Percentiles rank a stretch among this genome's conserved stretches.
Evolutionary conservation across 176 grass and related monocot genomes (phyloP).

Genomic region (Thinopyrum elongatum): DNA sequence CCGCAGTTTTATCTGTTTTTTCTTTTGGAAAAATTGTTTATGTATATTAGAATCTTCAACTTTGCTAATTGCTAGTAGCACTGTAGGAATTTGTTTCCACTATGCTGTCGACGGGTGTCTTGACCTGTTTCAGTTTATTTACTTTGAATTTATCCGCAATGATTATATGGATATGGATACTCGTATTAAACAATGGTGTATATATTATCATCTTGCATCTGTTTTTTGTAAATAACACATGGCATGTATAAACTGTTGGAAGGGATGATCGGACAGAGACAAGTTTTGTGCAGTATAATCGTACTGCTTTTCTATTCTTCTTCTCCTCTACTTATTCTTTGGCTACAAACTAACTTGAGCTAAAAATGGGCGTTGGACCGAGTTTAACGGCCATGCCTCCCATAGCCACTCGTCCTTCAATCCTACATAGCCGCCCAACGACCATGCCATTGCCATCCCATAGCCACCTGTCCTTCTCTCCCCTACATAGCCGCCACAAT

Average conservation of each 20-base stretch:
- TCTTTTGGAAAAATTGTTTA: not conserved
- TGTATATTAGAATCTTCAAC: not conserved
- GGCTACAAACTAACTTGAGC: too few species aligned
- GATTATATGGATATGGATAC: not conserved
- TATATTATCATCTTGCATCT: not conserved
- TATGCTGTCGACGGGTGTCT: not conserved
- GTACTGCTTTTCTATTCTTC: too few species aligned
- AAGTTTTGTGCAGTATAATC: too few species aligned
- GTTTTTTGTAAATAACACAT: not conserved
- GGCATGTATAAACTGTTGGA: not conserved
- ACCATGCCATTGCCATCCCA: too few species aligned
- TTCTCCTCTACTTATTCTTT: too few species aligned
- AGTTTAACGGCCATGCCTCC: too few species aligned
- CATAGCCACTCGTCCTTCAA: too few species aligned
- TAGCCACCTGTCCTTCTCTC: too few species aligned
- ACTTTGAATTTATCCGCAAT: not conserved
- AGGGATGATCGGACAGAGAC: too few species aligned
- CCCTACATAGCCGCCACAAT: too few species aligned
- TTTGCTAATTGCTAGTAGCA: not conserved
- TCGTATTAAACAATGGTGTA: not conserved
- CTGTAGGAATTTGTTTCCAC: not conserved
- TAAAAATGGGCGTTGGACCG: too few species aligned
- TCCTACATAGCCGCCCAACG: too few species aligned
- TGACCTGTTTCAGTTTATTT: not conserved
- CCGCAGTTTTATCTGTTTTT: not conserved